phyloP scores from a whole-genome alignment of 2,329 filamentous ascomycete genomes.

The Fusarium sp. region DNA sequence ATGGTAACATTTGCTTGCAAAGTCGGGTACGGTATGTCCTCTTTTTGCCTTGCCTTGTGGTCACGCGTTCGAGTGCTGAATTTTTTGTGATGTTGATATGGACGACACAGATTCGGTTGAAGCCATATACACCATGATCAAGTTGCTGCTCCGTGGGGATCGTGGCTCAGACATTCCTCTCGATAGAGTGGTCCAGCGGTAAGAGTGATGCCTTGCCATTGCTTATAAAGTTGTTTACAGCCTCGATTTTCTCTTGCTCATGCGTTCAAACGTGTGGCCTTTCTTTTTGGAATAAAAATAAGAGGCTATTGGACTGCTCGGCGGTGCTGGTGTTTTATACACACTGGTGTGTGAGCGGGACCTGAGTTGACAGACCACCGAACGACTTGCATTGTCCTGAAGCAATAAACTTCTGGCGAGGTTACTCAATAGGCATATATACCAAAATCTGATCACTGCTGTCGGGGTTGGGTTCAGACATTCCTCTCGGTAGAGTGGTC shows the following conservation, averaged over 20 bases:
- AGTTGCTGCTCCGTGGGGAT: background rate
- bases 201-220: background rate
- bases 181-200: background rate
- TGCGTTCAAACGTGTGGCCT: background rate
- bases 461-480: background rate
- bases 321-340: background rate
- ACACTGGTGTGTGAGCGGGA: background rate
- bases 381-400: background rate
- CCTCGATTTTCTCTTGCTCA: background rate
- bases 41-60: background rate
- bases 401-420: fast-evolving
- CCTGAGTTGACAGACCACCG: background rate
- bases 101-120: fast-evolving
- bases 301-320: background rate
- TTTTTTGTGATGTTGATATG: background rate
- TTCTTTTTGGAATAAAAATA: background rate
- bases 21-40: background rate
- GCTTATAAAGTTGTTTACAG: background rate
- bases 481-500: background rate
- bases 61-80: background rate
- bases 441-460: background rate
- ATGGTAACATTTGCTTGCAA: background rate
- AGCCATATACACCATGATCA: background rate
- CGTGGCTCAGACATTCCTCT: background rate
- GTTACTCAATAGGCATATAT: background rate